Evolutionary conservation across 108 stramenopile genomes (phyloP), one percentile per base, ranked within the genome.

Genomic region (Nitzschia inconspicua): DNA sequence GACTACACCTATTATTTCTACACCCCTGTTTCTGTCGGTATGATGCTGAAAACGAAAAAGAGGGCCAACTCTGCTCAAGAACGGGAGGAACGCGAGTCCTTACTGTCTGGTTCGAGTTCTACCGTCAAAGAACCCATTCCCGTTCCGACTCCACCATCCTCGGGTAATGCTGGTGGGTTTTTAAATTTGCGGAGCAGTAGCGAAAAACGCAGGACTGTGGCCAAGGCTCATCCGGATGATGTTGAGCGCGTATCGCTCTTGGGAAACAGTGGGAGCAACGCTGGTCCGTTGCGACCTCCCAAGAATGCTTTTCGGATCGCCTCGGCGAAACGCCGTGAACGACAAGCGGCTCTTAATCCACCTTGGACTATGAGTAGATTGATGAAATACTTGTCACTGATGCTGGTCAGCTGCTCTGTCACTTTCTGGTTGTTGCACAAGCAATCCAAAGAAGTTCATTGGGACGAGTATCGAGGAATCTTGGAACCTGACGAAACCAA

Each of bases 381-480:
- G 20, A 56, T 65, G 65, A 29, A 52, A 46, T 60, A 68, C 28
- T 34, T 60, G 20, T 31, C 52, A 29, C 35, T 68, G 40, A 51
- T 49, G 7, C 40, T 56, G 16, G 18, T 68, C 16, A 22, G 37
- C 20, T 26, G 51, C 32, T 37, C 43, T 20, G 42, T 68, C 6
- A 68, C 57, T 16, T 57, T 68, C 14, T 53, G 52, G 16, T 39
- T 68, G n/a, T n/a, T 53, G 19, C 43, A 47, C 18, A 43, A 44
- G 25, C 6, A 43, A 8, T 0, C 52, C 39, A 65, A 65, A 26
- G 35, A 36, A 34, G 19, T 66, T 14, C 56, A 57, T 34, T 66
- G 66, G 66, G 44, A 66, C 16, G 47, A 66, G 30, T 66, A 34
- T 36, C 36, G 48, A 34, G 28, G 29, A n/a, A 56, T 66, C 16